Evolutionary conservation across 2,329 filamentous ascomycete genomes (phyloP), one percentile per base, ranked within the genome.

Genomic region (Penicillium polonicum): DNA sequence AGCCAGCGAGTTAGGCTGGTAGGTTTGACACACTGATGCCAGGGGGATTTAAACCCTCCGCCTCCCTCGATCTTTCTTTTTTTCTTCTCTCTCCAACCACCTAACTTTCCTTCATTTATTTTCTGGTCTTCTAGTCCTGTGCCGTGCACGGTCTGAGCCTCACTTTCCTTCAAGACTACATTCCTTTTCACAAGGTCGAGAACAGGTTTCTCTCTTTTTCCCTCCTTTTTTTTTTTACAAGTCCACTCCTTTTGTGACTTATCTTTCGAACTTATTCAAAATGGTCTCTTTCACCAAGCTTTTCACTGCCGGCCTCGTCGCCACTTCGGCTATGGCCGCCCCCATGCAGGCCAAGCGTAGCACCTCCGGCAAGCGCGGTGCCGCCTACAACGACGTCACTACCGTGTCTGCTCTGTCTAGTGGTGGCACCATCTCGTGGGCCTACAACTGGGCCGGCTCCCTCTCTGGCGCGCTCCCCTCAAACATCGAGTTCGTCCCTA

Each of bases 361-460:
- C 48, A 36, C 58, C 27, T 36, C 31, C n/a, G 56, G 57, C 64
- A 72, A 73, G 65, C 68, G 70, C 38, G 70, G 70, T 27, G 69
- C 71, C 15, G 66, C 70, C 54, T 80, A 79, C 73, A 80, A 79
- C 61, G 66, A 74, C 38, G 65, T 69, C 38, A 60, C 63, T 23
- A 62, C 72, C 36, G 67, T 76, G 12, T n/a, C 62, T 27, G 52
- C 71, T 15, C 74, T 80, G 51, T 50, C 63, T 51, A 60, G 58
- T 46, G 65, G 60, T 46, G 67, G 64, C 27, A 43, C 60, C 23
- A 66, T 77, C 51, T 69, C 70, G 41, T 80, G 78, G 78, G 74
- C 74, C 36, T 79, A 80, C 69, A 76, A 80, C 68, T 80, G 78
- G 78, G 76, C 68, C 45, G 58, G 67, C 45, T 59, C 59, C 23